Base-by-base conservation (phyloP, 306 rosid species). In the Sicyos baderoa region DNA sequence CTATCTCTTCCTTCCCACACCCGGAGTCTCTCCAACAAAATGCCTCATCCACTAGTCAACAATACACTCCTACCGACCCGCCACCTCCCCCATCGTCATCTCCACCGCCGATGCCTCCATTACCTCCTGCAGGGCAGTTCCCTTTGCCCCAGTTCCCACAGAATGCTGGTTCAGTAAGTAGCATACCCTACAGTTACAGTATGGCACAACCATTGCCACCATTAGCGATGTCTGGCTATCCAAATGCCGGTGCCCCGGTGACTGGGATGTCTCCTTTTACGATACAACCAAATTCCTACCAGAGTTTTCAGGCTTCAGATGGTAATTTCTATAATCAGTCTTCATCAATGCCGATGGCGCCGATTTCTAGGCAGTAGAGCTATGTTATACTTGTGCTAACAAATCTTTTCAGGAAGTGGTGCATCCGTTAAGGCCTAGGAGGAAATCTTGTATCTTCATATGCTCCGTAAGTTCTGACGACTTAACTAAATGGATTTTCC, bases 41-140 rank as follows among this genome's bases (percentile, higher is more conserved):
- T 78, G 81, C 71, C 22, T 61, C 89, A 19, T 50, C 83, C 51
- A 47, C 86, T 73, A 82, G 74, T 74, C 91, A 84, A 78, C 89
- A 85, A 67, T 77, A 80, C 72, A 76, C 80, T 71, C 88, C 93
- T 45, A 79, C 65, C 23, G 89, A 86, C 55, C 85, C 86, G 19
- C 96, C 98, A 44, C 97, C 95, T 68, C 99, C 80, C 1, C 97
- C 97, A 4, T 82, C 88, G 3, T 87, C 97, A 5, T 82, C 96
- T 13, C 96, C 96, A 40, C 99, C 97, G 16, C 95, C 96, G 0
- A 49, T 88, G 77, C 97, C 97, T 12, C 99, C 97, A 0, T 85
- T 81, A 2, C 99, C 99, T 15, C 97, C 99, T 29, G 56, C 81
- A 74, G 75, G 85, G 10, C 99, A 89, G 72, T 88, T 83, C 74